phyloP scores from a whole-genome alignment of 129 eudicot genomes.

The Apium graveolens region DNA sequence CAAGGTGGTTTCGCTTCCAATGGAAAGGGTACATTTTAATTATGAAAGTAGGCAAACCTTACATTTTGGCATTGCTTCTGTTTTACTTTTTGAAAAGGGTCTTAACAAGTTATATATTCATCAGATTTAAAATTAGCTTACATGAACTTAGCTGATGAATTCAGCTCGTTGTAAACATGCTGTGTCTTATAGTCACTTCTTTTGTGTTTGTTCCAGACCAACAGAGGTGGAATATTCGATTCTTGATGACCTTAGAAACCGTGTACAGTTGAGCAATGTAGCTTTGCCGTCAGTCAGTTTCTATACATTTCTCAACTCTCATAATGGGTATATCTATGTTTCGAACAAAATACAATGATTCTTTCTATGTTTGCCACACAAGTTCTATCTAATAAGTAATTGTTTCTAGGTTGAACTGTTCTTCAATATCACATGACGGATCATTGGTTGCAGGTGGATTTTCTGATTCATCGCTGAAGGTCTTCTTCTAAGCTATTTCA shows the following conservation, averaged over 20 bases:
- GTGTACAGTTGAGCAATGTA: slow-evolving; percentile 79
- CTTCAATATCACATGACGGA: slow-evolving; percentile 96
- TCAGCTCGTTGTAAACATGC: background rate
- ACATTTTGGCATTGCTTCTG: no score
- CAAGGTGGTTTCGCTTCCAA: background rate
- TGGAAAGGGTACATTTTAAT: background rate
- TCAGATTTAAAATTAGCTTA: background rate
- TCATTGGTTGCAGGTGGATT: slow-evolving; percentile 97
- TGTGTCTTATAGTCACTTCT: background rate
- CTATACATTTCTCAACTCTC: slow-evolving; percentile 83
- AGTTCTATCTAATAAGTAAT: slow-evolving; percentile 15
- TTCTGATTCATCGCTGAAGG: slow-evolving; percentile 96
- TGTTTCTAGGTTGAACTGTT: slow-evolving; percentile 58
- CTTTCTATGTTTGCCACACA: slow-evolving; percentile 8
- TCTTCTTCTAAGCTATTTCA: slow-evolving; percentile 9
- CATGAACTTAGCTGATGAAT: background rate
- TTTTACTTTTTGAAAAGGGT: background rate
- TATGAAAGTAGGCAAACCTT: background rate
- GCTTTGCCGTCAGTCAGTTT: slow-evolving; percentile 89
- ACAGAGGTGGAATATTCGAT: slow-evolving; percentile 81
- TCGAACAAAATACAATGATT: background rate
- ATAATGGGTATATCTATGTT: slow-evolving; percentile 52
- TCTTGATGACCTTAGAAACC: slow-evolving; percentile 88
- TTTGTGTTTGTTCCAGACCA: slow-evolving; percentile 35
- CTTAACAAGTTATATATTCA: background rate